These are phyloP conservation scores for Lasiodiplodia gonubiensis DNA, from an alignment of 2,329 filamentous ascomycete species.

Conservation along the genomic window DNA sequence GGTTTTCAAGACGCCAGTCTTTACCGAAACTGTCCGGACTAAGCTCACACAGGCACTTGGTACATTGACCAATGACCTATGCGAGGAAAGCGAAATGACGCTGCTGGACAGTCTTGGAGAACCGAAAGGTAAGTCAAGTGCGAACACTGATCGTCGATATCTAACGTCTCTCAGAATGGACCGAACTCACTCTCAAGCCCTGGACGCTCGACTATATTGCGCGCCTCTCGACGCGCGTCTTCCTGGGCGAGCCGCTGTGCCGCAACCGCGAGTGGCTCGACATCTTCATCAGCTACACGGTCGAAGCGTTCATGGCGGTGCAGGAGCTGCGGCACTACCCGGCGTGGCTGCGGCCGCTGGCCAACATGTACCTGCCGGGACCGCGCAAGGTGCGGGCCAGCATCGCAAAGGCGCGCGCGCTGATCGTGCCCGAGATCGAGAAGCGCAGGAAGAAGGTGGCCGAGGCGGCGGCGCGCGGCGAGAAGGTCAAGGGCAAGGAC, in stretches of 20 bases:
- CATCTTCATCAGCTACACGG: conserved; percentile 42
- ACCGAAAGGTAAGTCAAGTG: neutral
- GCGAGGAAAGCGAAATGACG: neutral
- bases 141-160: too few species aligned
- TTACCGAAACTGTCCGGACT: neutral
- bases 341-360: conserved; percentile 40
- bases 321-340: conserved; percentile 45
- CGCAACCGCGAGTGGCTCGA: conserved; percentile 49
- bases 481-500: conserved; percentile 36
- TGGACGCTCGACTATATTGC: conserved; percentile 44
- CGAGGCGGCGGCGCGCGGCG: conserved; percentile 30
- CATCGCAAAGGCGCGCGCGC: conserved; percentile 39
- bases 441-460: conserved; percentile 33
- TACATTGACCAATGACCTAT: neutral
- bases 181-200: conserved; percentile 32
- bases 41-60: conserved; percentile 17
- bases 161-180: conserved; percentile 31
- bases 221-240: conserved; percentile 49
- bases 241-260: conserved; percentile 46
- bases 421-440: conserved; percentile 45
- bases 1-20: neutral
- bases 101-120: neutral
- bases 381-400: conserved; percentile 42
- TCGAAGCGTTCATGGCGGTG: conserved; percentile 43
- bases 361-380: conserved; percentile 44